Base-by-base conservation (phyloP, 345 rosid genomes). In the Aegle marmelos region DNA sequence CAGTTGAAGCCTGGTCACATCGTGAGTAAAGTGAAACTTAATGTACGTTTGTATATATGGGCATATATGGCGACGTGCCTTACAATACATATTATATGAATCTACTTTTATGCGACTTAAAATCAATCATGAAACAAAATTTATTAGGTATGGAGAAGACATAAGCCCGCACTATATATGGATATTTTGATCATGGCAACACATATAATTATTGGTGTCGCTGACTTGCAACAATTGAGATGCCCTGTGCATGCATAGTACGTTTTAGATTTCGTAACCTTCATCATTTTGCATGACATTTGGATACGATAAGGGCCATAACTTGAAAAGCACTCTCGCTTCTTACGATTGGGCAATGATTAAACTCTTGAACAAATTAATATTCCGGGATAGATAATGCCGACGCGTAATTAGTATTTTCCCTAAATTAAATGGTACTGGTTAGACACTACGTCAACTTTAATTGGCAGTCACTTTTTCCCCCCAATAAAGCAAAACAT, bases 161-260 rank as follows among this genome's bases (percentile, higher is more conserved):
- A 41, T 69, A 16, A 74, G 69, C 59, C 59, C 5, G n/a, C 1
- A 41, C 28, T 34, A 48, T 61, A 27, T 60, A 30, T 4, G 30
- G 30, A 60, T 60, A 25, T 3, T 60, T 9, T 7, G 31, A 54
- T 72, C 4, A 63, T 73, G 75, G 75, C 81, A 31, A 37, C 78
- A 72, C 59, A 73, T 54, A 10, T 45, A 45, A 45, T 62, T 58
- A 78, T 82, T 73, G 78, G 16, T 82, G 84, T 76, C 73, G 75
- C 68, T 67, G 84, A 81, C 71, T 68, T 53, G 61, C 45, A 36
- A 13, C 50, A 45, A 45, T 13, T 41, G 27, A 48, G 48, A 66
- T 33, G 62, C 36, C 69, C 75, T 17, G n/a, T 45, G 3, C 65
- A 45, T 22, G 39, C 50, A 65, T 24, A 76, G 7, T 50, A 1